phyloP scores from a whole-genome alignment of 1,284 basidiomycete genomes.

The Psilocybe mexicana region DNA sequence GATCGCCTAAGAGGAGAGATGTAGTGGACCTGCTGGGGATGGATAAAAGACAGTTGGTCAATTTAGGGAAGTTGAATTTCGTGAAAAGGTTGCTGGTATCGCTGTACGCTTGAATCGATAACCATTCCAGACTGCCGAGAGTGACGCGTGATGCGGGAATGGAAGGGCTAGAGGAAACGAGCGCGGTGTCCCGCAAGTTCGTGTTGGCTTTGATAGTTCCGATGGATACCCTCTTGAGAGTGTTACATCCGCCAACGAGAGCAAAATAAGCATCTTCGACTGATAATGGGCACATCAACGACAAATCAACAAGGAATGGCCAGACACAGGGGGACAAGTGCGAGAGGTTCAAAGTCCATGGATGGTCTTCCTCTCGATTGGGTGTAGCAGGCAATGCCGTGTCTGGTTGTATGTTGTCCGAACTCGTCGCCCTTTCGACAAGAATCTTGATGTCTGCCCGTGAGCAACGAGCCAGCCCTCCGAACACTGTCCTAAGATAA shows the following conservation, averaged over 20 bases:
- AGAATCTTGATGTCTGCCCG: background rate
- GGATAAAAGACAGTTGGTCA: background rate
- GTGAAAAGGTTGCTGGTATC: background rate
- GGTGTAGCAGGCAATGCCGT: background rate
- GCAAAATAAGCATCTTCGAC: background rate
- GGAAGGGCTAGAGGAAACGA: background rate
- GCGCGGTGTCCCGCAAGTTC: background rate
- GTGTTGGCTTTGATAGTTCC: background rate
- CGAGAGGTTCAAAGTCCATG: background rate
- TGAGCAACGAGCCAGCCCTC: background rate
- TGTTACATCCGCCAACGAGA: background rate
- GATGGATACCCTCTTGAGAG: background rate
- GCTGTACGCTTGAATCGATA: background rate
- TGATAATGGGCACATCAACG: background rate
- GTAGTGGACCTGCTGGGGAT: background rate
- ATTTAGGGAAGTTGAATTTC: background rate
- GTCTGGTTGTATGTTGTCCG: background rate
- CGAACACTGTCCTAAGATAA: background rate
- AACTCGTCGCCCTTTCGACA: background rate
- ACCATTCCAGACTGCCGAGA: background rate
- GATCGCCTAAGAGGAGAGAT: background rate
- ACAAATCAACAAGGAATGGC: background rate
- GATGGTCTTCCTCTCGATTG: background rate
- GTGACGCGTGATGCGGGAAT: background rate
- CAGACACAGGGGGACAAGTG: background rate